Conservation (phyloP, 495 filamentous ascomycete species). For the Penicillium lividum region DNA sequence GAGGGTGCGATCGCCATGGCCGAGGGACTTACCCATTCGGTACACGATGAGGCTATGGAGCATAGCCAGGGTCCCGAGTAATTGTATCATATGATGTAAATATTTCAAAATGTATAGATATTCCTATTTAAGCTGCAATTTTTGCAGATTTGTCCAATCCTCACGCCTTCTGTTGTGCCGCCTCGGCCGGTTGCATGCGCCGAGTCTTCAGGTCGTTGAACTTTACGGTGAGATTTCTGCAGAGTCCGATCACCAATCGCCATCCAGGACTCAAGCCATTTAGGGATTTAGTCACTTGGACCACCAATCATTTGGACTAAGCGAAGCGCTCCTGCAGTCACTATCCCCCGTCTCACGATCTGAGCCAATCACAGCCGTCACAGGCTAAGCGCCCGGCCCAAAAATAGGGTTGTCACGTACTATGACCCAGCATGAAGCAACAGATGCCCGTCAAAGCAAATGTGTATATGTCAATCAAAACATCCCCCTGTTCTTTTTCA, state of each 20-base stretch:
- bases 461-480: slow-evolving; percentile 28
- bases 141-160: neutral
- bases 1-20: slow-evolving; percentile 82
- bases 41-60: slow-evolving; percentile 35
- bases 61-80: slow-evolving; percentile 15
- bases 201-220: slow-evolving; percentile 11
- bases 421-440: slow-evolving; percentile 13
- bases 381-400: slow-evolving; percentile 26
- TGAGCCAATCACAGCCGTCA: slow-evolving; percentile 25
- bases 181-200: slow-evolving; percentile 13
- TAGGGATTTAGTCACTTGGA: slow-evolving; percentile 6
- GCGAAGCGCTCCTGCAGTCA: slow-evolving; percentile 27
- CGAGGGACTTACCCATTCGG: slow-evolving; percentile 54
- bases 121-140: slow-evolving; percentile 5
- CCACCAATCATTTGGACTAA: slow-evolving; percentile 11
- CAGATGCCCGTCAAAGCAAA: slow-evolving; percentile 1
- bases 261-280: neutral
- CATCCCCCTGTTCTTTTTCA: slow-evolving; percentile 17
- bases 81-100: slow-evolving; percentile 38
- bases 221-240: slow-evolving; percentile 21
- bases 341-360: slow-evolving; percentile 18
- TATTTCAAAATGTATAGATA: slow-evolving; percentile 23
- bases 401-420: slow-evolving; percentile 30
- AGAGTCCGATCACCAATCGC: slow-evolving; percentile 16
- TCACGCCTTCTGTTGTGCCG: slow-evolving; percentile 5